Evolutionary conservation across 768 basidiomycete genomes (phyloP).

Genomic region (Auriscalpium microsporum): DNA sequence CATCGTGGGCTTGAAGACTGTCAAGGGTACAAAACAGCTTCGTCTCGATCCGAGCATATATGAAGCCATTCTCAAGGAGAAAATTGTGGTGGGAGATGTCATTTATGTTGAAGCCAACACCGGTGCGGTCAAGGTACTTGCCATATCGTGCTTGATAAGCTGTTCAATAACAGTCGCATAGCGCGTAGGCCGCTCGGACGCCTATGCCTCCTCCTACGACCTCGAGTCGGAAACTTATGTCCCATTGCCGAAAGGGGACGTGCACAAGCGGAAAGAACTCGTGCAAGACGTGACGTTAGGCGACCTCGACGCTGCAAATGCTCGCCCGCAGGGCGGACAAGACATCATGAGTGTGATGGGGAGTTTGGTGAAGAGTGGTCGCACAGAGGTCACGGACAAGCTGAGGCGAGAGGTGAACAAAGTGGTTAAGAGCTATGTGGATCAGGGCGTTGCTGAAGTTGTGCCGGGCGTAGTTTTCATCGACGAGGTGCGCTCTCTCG

Average conservation of each 20-base stretch:
- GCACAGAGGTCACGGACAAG: constrained; percentile 97
- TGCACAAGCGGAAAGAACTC: constrained; percentile 92
- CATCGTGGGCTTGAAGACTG: constrained; percentile 90
- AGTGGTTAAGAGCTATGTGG: constrained; percentile 94
- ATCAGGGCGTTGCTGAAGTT: constrained; percentile 96
- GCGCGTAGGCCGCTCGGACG: constrained; percentile 95
- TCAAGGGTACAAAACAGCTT: constrained; percentile 79
- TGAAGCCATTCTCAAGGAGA: constrained; percentile 95
- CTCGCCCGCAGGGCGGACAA: constrained; percentile 91
- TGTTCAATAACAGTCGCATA: constrained; percentile 22
- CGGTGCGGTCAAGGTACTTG: constrained; percentile 84
- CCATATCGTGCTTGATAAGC: neutral
- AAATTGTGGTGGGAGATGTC: constrained; percentile 93
- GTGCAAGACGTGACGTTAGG: constrained; percentile 94
- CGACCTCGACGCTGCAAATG: constrained; percentile 94
- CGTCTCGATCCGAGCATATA: constrained; percentile 93
- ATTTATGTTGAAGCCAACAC: constrained; percentile 92
- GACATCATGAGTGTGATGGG: constrained; percentile 99
- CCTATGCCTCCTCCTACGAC: constrained; percentile 95
- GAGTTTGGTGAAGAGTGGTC: constrained; percentile 79
- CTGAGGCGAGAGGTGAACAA: constrained; percentile 93
- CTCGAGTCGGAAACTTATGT: constrained; percentile 98
- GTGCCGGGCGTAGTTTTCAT: constrained; percentile 98
- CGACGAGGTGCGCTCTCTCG: constrained; percentile 66
- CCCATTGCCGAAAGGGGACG: constrained; percentile 92